These are phyloP conservation scores for Sorghum bicolor DNA, from an alignment of 176 grass and related monocot genomes.

Conservation along the genomic window Sorghum_bicolor_NCBIv3 NC_012873.2:51771501-51772000, in stretches of 20 bases:
- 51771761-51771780: constrained; percentile 14
- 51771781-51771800: constrained; percentile 40
- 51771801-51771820: constrained; percentile 27
- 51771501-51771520: too few species aligned
- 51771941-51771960: background rate
- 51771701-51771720: background rate
- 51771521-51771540: background rate
- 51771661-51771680: background rate
- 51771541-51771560: background rate
- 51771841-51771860: constrained; percentile 5
- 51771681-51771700: background rate
- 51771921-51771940: background rate
- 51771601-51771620: background rate
- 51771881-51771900: constrained; percentile 44
- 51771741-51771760: constrained; percentile 1
- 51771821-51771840: constrained; percentile 10
- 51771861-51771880: constrained; percentile 21
- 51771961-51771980: constrained; percentile 57
- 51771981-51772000: constrained; percentile 13
- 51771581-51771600: background rate
- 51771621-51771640: background rate
- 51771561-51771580: background rate
- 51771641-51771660: background rate
- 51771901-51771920: constrained; percentile 53
- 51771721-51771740: background rate